Percentiles rank a stretch among this genome's conserved stretches.
Evolutionary conservation across 83 land plant species (phyloP).

Genomic region (Diphasiastrum complanatum): DNA sequence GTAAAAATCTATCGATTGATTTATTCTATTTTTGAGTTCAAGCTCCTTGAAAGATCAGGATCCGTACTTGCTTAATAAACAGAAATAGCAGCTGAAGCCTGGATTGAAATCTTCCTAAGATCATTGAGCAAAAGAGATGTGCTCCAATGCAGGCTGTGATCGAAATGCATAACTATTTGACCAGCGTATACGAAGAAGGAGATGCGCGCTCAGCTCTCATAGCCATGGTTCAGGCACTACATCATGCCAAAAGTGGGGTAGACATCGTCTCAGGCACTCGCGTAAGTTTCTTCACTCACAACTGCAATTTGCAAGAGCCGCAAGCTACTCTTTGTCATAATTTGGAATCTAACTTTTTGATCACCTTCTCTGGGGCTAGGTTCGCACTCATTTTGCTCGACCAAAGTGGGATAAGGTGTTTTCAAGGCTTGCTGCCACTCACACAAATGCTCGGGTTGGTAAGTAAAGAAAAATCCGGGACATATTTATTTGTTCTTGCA

Average conservation of each 20-base stretch:
- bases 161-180: slow-evolving; percentile 89
- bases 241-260: slow-evolving; percentile 82
- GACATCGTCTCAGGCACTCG: slow-evolving; percentile 87
- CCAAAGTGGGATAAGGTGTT: slow-evolving; percentile 37
- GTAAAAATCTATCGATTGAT: slow-evolving; percentile 41
- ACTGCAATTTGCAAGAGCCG: neutral
- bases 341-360: neutral
- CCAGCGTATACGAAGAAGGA: slow-evolving; percentile 90
- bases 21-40: too few relatives aligned
- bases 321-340: too few relatives aligned
- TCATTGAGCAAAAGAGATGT: too few relatives aligned
- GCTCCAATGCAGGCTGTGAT: slow-evolving; percentile 43
- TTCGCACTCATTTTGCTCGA: slow-evolving; percentile 31
- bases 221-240: slow-evolving; percentile 79
- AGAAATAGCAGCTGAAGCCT: too few relatives aligned
- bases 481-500: too few relatives aligned
- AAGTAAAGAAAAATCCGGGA: neutral
- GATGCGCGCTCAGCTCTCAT: slow-evolving; percentile 85
- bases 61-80: too few relatives aligned
- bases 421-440: slow-evolving; percentile 31
- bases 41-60: too few relatives aligned
- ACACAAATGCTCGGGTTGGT: slow-evolving; percentile 26
- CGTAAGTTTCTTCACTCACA: too few relatives aligned
- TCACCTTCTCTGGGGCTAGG: slow-evolving; percentile 17
- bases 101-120: too few relatives aligned